Evolutionary conservation across 2,329 filamentous ascomycete genomes (phyloP).

Genomic region (Shiraia bambusicola): DNA sequence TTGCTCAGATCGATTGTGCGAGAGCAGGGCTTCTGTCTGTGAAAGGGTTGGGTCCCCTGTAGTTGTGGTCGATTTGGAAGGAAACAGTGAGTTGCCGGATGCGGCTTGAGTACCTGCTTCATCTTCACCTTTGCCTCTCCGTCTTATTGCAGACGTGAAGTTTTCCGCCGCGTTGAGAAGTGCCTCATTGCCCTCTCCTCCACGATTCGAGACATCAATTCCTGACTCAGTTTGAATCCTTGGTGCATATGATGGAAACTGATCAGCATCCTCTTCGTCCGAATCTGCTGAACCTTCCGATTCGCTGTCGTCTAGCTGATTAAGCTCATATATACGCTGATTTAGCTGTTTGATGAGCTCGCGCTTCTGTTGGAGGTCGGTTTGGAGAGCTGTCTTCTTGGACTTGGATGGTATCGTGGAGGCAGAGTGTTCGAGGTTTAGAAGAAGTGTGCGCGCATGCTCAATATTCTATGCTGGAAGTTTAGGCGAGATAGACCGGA

Average conservation of each 20-base stretch:
- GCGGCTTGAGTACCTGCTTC: slow-evolving; percentile 27
- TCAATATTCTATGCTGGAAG: slow-evolving; percentile 62
- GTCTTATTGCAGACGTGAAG: slow-evolving; percentile 38
- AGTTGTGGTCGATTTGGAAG: slow-evolving; percentile 32
- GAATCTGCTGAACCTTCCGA: slow-evolving; percentile 41
- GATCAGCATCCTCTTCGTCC: slow-evolving; percentile 48
- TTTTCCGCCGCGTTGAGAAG: slow-evolving; percentile 38
- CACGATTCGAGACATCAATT: slow-evolving; percentile 30
- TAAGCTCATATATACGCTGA: slow-evolving; percentile 67
- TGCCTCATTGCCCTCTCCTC: slow-evolving; percentile 33
- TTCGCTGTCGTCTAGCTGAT: slow-evolving; percentile 55
- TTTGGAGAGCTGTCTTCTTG: slow-evolving; percentile 62
- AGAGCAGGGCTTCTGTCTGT: slow-evolving; percentile 66
- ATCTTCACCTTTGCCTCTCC: slow-evolving; percentile 28
- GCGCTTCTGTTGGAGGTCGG: slow-evolving; percentile 64
- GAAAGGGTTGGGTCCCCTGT: slow-evolving; percentile 30
- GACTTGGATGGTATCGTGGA: slow-evolving; percentile 45
- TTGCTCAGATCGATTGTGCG: slow-evolving; percentile 78
- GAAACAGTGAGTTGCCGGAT: slow-evolving; percentile 46
- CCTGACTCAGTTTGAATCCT: slow-evolving; percentile 36
- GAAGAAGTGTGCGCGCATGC: slow-evolving; percentile 68
- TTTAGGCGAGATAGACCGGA: slow-evolving; percentile 5
- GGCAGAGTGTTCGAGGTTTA: slow-evolving; percentile 70
- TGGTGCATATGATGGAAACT: slow-evolving; percentile 46
- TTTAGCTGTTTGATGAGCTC: slow-evolving; percentile 66